Base-by-base conservation (phyloP, 805 yeast genomes). In the Kodamaea fukazawae region DNA sequence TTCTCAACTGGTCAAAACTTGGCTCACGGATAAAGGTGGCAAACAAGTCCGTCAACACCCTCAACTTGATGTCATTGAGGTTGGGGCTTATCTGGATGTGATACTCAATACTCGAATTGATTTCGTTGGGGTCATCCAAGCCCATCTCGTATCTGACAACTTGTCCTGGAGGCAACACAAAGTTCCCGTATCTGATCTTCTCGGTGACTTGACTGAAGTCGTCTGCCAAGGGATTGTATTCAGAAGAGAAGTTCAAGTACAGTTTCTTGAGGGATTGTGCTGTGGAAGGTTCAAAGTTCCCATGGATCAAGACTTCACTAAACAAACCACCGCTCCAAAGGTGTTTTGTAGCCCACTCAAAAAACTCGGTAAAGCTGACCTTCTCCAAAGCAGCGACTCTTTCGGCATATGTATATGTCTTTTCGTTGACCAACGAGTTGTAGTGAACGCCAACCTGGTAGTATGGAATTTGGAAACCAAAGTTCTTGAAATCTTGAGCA, bases 1-100 rank as follows among this genome's bases (percentile, higher is more conserved):
- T 91, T 61, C 99, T 77, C 42, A 91, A 72, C 46, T 85, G 85
- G 55, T 87, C 83, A 63, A 91, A 93, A 42, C 91, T 85, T 4
- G 96, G 97, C 57, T 91, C 97, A 49, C 76, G 79, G 36, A 84
- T 67, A 46, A 89, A 74, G 45, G 86, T 91, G 0, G 84, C 76
- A 34, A 87, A 61, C 38, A 91, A 63, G 36, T 83, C 87, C 9
- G 84, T 71, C 40, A 75, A 54, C 39, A 61, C 84, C 69, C 44
- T 69, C 50, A 41, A 66, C 40, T 45, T 70, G 6, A 41, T 44
- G 43, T 59, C 51, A 3, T 41, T 25, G 5, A 47, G 34, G n/a
- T 48, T 42, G 3, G 54, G 49, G 10, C 85, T 88, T 27, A 87
- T 59, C 60, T 88, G 96, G 33, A 82, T 67, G 45, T 77, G 79